Percentiles rank a stretch among this genome's conserved stretches.
Evolutionary conservation across 495 filamentous ascomycete genomes (phyloP).

Genomic region (Penicillium soppii): DNA sequence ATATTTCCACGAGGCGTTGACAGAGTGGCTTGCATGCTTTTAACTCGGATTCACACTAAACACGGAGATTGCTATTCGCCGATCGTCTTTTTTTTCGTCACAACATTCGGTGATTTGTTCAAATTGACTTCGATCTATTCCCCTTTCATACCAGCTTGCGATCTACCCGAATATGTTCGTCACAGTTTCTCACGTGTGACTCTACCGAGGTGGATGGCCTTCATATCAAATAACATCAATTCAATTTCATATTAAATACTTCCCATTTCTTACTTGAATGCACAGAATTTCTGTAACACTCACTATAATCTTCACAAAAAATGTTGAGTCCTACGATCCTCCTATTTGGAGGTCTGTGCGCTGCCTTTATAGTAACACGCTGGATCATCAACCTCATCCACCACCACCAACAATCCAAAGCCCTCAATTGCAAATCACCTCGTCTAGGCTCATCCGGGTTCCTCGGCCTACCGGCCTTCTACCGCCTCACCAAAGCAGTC

Average conservation of each 20-base stretch:
- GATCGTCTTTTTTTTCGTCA: too few relatives aligned
- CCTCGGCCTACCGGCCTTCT: constrained; percentile 35
- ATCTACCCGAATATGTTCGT: too few relatives aligned
- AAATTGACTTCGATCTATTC: constrained; percentile 17
- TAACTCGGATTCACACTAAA: background rate
- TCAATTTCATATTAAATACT: too few relatives aligned
- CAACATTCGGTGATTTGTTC: too few relatives aligned
- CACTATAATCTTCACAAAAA: too few relatives aligned
- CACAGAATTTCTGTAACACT: too few relatives aligned
- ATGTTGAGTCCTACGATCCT: constrained; percentile 25
- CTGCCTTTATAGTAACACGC: constrained; percentile 26
- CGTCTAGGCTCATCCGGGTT: constrained; percentile 15
- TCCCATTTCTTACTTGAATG: too few relatives aligned
- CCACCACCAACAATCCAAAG: constrained; percentile 32
- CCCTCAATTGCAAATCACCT: constrained; percentile 37
- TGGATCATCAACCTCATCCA: constrained; percentile 23
- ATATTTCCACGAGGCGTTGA: constrained; percentile 41
- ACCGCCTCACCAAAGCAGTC: constrained; percentile 26
- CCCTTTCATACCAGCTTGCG: constrained; percentile 27
- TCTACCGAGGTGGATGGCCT: constrained; percentile 17
- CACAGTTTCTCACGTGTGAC: constrained; percentile 13
- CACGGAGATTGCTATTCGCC: background rate
- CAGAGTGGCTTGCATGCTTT: constrained; percentile 50
- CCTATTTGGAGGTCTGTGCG: constrained; percentile 17
- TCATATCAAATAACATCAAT: background rate